These are phyloP conservation scores for Lolium perenne DNA, from an alignment of 176 grass and related monocot species.

Conservation along the genomic window DNA sequence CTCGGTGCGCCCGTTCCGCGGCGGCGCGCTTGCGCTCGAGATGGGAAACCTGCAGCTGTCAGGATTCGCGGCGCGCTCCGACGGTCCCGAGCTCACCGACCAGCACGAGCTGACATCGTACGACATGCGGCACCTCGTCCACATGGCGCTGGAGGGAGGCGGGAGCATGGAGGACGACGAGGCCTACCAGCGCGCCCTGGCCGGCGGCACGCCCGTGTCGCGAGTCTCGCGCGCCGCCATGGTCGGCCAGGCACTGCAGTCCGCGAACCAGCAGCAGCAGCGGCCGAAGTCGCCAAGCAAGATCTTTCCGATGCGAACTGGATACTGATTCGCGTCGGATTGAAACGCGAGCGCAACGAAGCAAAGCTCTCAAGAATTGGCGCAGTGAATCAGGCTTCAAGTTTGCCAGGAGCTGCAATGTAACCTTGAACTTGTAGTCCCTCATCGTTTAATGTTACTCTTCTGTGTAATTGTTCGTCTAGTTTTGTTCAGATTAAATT, in stretches of 20 bases:
- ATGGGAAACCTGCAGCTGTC: constrained; percentile 11
- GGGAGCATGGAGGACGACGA: constrained; percentile 32
- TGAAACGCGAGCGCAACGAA: background rate
- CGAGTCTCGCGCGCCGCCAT: background rate
- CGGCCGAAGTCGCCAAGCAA: background rate
- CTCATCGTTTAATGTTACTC: too few relatives aligned
- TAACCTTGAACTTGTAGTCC: too few relatives aligned
- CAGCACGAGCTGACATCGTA: constrained; percentile 26
- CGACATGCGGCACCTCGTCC: constrained; percentile 1
- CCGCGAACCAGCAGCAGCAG: background rate
- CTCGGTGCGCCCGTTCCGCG: constrained; percentile 12
- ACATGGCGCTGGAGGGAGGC: background rate
- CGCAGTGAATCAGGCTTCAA: too few relatives aligned
- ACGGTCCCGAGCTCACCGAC: constrained; percentile 22
- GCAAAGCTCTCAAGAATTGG: too few relatives aligned
- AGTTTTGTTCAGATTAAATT: too few relatives aligned
- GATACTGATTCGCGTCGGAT: constrained; percentile 2
- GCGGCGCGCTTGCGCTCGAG: background rate
- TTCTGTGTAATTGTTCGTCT: too few relatives aligned
- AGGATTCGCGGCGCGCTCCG: constrained; percentile 22
- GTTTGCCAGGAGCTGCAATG: too few relatives aligned
- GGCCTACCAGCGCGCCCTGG: constrained; percentile 28
- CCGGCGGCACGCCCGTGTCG: constrained; percentile 11
- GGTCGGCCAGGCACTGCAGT: constrained; percentile 22
- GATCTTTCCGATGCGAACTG: background rate